Conservation (phyloP, 129 eudicot genomes). For the Centella asiatica region DNA sequence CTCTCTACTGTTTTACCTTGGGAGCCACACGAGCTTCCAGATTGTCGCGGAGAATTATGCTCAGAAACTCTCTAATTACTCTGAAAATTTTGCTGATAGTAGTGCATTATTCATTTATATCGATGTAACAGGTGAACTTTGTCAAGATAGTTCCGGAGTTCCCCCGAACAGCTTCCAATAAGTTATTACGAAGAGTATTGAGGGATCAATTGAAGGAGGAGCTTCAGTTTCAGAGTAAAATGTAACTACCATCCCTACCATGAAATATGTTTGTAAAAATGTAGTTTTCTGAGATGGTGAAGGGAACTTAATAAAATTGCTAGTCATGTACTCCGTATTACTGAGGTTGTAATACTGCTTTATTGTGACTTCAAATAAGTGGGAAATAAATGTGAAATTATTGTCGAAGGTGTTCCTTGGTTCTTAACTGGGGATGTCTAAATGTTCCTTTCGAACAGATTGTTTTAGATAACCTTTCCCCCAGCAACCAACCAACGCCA, state of each 20-base stretch:
- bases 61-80: not conserved
- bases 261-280: no score
- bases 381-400: no score
- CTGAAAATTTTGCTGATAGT: not conserved
- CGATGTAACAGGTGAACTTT: constrained; percentile 56
- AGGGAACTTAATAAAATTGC: not conserved
- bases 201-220: constrained; percentile 61
- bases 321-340: no score
- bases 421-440: no score
- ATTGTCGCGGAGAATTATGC: not conserved
- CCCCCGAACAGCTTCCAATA: constrained; percentile 85
- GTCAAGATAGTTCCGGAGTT: constrained; percentile 67
- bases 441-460: no score
- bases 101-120: constrained; percentile 1
- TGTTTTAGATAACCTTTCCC: no score
- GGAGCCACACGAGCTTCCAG: no score
- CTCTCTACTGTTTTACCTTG: no score
- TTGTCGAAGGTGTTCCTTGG: no score
- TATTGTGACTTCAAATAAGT: no score
- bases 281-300: not conserved
- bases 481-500: no score
- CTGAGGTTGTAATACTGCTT: no score
- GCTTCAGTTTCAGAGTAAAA: constrained; percentile 41
- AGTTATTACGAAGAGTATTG: constrained; percentile 68
- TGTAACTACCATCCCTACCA: constrained; percentile 17